These are phyloP conservation scores for Leccinum subrobustum DNA, from an alignment of 1,284 basidiomycete species.

Conservation along the genomic window DNA sequence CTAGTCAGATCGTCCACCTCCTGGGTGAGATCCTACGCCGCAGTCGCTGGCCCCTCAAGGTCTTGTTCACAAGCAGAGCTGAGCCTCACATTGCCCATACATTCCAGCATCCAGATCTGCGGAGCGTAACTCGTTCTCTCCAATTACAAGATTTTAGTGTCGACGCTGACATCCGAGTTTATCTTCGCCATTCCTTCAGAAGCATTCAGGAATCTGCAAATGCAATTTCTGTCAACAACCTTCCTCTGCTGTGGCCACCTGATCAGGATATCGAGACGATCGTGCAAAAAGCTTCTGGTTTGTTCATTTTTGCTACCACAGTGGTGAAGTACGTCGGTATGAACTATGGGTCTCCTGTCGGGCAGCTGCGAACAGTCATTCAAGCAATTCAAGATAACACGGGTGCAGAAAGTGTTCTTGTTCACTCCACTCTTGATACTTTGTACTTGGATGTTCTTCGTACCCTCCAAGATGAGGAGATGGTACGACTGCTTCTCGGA, in stretches of 20 bases:
- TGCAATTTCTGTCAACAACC: background rate
- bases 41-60: constrained; percentile 15
- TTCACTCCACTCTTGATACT: constrained; percentile 18
- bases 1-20: constrained; percentile 17
- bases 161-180: constrained; percentile 21
- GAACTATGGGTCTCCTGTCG: constrained; percentile 9
- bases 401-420: constrained; percentile 5
- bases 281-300: constrained; percentile 22
- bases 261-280: constrained; percentile 19
- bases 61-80: constrained; percentile 21
- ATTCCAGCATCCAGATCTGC: constrained; percentile 13
- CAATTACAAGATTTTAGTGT: constrained; percentile 17
- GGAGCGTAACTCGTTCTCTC: constrained; percentile 2
- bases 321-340: constrained; percentile 27
- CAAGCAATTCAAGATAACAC: constrained; percentile 3
- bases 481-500: constrained; percentile 15
- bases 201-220: constrained; percentile 2
- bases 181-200: constrained; percentile 20
- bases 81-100: constrained; percentile 17
- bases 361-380: constrained; percentile 14
- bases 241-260: constrained; percentile 18
- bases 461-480: constrained; percentile 12
- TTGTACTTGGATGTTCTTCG: constrained; percentile 20
- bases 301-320: constrained; percentile 32
- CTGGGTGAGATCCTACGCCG: constrained; percentile 7